These are phyloP conservation scores for Aspergillus intermedius DNA, from an alignment of 2,329 filamentous ascomycete genomes.

Conservation along the genomic window DNA sequence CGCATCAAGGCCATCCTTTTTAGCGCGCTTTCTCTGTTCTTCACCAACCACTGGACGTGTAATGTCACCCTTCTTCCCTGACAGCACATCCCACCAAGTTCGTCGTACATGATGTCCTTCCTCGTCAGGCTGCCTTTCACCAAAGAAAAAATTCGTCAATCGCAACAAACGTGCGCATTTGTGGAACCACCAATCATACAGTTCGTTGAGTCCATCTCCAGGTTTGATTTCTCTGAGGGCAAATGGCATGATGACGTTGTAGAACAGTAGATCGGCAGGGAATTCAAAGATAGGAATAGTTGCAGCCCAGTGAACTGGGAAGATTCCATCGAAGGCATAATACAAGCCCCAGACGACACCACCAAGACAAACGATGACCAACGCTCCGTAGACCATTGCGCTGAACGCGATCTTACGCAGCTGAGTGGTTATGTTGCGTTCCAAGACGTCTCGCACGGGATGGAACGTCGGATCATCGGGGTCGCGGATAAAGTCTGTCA, in stretches of 20 bases:
- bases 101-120: slow-evolving; percentile 62
- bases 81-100: slow-evolving; percentile 47
- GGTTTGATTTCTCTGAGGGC: slow-evolving; percentile 79
- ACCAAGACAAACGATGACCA: slow-evolving; percentile 88
- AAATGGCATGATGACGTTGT: slow-evolving; percentile 91
- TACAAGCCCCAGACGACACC: slow-evolving; percentile 92
- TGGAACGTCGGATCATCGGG: slow-evolving; percentile 98
- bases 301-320: slow-evolving; percentile 90
- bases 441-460: slow-evolving; percentile 90
- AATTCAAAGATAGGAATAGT: slow-evolving; percentile 92
- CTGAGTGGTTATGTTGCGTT: slow-evolving; percentile 86
- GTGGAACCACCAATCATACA: slow-evolving; percentile 97
- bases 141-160: slow-evolving; percentile 89
- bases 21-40: slow-evolving; percentile 21
- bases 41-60: slow-evolving; percentile 29
- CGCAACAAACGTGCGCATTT: slow-evolving; percentile 72
- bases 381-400: slow-evolving; percentile 85
- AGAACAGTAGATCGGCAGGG: slow-evolving; percentile 87
- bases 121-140: slow-evolving; percentile 72
- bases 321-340: slow-evolving; percentile 59
- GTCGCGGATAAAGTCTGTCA: slow-evolving; percentile 84
- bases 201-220: slow-evolving; percentile 70
- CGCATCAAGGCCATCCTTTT: slow-evolving; percentile 37
- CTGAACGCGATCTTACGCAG: slow-evolving; percentile 94
- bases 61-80: slow-evolving; percentile 33